A percentile compares a stretch with the other conserved stretches of the same genome.
Evolutionary conservation across 2,329 filamentous ascomycete species (phyloP).

Genomic region (Trichoderma afroharzianum): DNA sequence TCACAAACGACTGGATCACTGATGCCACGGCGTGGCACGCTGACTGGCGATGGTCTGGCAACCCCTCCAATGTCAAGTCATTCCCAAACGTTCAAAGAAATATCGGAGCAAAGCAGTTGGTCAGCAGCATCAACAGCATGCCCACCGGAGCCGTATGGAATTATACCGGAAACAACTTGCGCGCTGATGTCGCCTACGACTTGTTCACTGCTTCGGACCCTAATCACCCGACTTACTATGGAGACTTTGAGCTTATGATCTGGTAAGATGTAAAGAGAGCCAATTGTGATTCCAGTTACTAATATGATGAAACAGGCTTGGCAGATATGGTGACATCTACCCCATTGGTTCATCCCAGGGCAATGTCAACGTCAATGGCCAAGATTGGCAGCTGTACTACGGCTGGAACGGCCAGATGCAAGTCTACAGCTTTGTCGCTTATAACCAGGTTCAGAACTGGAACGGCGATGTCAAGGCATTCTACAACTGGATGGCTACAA

Average conservation of each 20-base stretch:
- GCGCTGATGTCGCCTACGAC: constrained; percentile 58
- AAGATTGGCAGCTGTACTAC: constrained; percentile 53
- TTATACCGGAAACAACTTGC: constrained; percentile 30
- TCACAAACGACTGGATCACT: constrained; percentile 34
- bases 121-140: constrained; percentile 33
- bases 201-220: constrained; percentile 49
- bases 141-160: constrained; percentile 33
- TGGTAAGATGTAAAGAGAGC: constrained; percentile 33
- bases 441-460: constrained; percentile 45
- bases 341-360: constrained; percentile 42
- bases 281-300: neutral
- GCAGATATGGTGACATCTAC: constrained; percentile 19
- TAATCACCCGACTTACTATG: constrained; percentile 32
- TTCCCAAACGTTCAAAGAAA: constrained; percentile 31
- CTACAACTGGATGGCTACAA: constrained; percentile 48
- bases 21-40: constrained; percentile 38
- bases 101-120: constrained; percentile 25
- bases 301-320: constrained; percentile 21
- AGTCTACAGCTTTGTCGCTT: constrained; percentile 52
- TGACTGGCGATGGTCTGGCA: constrained; percentile 39
- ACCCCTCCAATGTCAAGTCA: constrained; percentile 38
- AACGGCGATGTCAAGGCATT: constrained; percentile 55
- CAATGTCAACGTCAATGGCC: constrained; percentile 50
- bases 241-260: constrained; percentile 62
- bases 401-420: constrained; percentile 55